Percentiles rank a stretch among this genome's conserved stretches.
Conservation (phyloP, 2,329 filamentous ascomycete genomes). For the Mycosphaerella sp. region DNA sequence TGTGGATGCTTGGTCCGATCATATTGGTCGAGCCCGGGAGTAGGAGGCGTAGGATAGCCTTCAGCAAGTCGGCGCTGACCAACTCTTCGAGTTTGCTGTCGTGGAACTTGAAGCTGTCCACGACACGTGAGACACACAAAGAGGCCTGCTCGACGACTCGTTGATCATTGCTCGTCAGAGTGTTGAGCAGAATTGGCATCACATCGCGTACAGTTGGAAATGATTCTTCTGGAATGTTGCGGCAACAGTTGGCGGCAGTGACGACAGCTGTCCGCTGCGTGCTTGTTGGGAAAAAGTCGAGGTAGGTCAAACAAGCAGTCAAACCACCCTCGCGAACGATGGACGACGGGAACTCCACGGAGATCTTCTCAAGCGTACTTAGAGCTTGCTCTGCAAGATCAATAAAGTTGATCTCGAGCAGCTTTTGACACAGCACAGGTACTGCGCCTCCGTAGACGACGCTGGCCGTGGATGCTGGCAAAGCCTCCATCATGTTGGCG, state of each 20-base stretch:
- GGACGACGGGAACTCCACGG: conserved; percentile 85
- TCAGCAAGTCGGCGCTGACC: conserved; percentile 79
- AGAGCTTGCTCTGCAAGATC: conserved; percentile 95
- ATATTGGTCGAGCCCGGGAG: conserved; percentile 93
- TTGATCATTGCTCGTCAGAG: conserved; percentile 86
- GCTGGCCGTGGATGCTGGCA: conserved; percentile 86
- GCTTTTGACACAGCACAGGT: conserved; percentile 86
- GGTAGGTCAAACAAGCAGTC: conserved; percentile 88
- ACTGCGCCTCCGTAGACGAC: conserved; percentile 98
- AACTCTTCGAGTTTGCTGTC: conserved; percentile 85
- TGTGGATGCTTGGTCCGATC: conserved; percentile 90
- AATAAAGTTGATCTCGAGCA: conserved; percentile 94
- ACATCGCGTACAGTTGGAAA: conserved; percentile 89
- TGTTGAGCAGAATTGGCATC: conserved; percentile 90
- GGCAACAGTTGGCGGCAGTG: conserved; percentile 95
- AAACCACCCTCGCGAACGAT: conserved; percentile 95
- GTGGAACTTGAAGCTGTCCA: conserved; percentile 92
- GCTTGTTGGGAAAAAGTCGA: conserved; percentile 96
- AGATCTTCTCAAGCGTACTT: conserved; percentile 96
- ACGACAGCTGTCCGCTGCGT: conserved; percentile 95
- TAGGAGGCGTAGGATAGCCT: conserved; percentile 76
- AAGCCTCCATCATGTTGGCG: conserved; percentile 94
- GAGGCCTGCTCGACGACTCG: conserved; percentile 96
- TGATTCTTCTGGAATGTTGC: conserved; percentile 90
- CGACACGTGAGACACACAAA: conserved; percentile 87